Base-by-base conservation (phyloP, 768 basidiomycete species). In the Ramaria sp. region DNA sequence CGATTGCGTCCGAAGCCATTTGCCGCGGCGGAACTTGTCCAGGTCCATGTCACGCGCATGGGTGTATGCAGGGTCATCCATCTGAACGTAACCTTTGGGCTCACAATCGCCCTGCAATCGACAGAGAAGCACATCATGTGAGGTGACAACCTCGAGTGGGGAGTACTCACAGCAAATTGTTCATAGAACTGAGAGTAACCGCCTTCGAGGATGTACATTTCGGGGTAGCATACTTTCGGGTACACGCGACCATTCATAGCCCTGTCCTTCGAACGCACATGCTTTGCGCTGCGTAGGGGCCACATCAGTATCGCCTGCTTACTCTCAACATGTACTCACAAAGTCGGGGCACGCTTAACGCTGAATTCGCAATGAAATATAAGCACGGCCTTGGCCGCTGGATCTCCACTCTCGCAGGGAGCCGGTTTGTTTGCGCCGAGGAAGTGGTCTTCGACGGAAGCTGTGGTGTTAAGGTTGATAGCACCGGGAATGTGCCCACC, bases 341-440 rank as follows among this genome's bases (percentile, higher is more conserved):
- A 91, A 9, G 95, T 95, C 1, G 96, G 96, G 0, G 93, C 96
- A 43, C 96, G 78, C 71, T 96, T 96, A 17, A 81, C 86, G 61
- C 90, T 93, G 67, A 97, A 97, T 71, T 99, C 96, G 74, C 96
- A 99, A 67, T 99, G 96, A 77, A 99, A 98, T 47, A 99, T 78
- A 42, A 98, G 71, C 33, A 98, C 73, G 1, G 87, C 92, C 69
- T 77, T 79, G 13, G 73, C 72, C 4, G 62, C 62, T 0, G 69
- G 55, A 62, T 93, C 87, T 20, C 90, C 88, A 68, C 91, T 93
- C 41, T 80, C 74, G 34, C 83, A 84, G 4, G 86, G 80, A 57
- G 69, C 73, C 10, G 88, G 86, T 68, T 78, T 83, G 59, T 69
- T 73, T 22, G 70, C 65, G 3, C 84, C 77, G 42, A 98, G 81